phyloP scores from a whole-genome alignment of 2,329 filamentous ascomycete species.

The Fusarium beomiforme region DNA sequence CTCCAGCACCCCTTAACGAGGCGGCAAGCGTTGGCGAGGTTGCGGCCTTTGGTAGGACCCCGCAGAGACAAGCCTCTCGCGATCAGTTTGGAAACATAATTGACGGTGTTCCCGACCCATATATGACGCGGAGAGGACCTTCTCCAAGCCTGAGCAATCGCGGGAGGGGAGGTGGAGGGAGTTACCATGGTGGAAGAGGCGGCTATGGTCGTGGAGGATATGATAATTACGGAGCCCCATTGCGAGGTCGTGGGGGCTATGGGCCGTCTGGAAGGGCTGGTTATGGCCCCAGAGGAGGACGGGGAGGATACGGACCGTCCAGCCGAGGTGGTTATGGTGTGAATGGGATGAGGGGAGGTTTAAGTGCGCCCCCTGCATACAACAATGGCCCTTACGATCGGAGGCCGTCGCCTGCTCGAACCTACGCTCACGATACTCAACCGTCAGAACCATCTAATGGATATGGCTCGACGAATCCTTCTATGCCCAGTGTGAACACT shows the following conservation, averaged over 20 bases:
- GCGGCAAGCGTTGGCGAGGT: constrained; percentile 49
- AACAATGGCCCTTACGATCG: constrained; percentile 52
- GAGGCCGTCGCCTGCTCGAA: constrained; percentile 50
- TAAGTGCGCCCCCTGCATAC: constrained; percentile 57
- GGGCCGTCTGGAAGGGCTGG: constrained; percentile 54
- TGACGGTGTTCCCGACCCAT: constrained; percentile 55
- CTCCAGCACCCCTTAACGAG: constrained; percentile 58
- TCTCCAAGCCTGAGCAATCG: constrained; percentile 61
- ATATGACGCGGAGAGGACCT: constrained; percentile 57
- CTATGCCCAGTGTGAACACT: constrained; percentile 47
- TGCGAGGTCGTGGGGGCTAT: constrained; percentile 56
- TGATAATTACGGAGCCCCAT: constrained; percentile 56
- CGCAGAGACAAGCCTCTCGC: constrained; percentile 55
- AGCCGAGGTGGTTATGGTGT: constrained; percentile 47
- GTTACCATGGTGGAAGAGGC: constrained; percentile 58
- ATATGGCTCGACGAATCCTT: constrained; percentile 47
- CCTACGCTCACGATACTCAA: constrained; percentile 53
- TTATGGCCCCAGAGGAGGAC: constrained; percentile 54
- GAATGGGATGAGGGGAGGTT: constrained; percentile 45
- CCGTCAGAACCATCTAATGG: constrained; percentile 48
- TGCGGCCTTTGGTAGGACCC: constrained; percentile 46
- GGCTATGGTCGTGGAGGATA: constrained; percentile 64
- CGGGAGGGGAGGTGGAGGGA: constrained; percentile 61
- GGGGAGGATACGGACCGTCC: constrained; percentile 48
- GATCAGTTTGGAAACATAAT: constrained; percentile 75